A percentile compares a stretch with the other conserved stretches of the same genome.
Evolutionary conservation across 192 early-diverging fungal genomes (phyloP).

Genomic region (Oehlia diaphana): DNA sequence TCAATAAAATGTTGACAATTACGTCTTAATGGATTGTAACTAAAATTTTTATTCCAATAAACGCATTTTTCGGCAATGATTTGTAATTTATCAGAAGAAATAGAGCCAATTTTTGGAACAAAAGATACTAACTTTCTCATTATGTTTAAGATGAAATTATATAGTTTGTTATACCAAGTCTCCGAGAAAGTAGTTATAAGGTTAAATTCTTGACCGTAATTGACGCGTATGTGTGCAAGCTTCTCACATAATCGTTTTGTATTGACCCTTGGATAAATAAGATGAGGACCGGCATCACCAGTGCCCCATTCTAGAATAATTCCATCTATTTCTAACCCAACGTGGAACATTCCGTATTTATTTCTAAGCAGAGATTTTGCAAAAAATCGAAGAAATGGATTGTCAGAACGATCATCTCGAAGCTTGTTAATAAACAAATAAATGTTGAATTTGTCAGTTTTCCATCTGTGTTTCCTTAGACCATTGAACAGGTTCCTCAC

Average conservation of each 20-base stretch:
- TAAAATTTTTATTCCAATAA: not conserved
- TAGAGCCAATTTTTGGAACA: not conserved
- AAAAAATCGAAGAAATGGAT: not conserved
- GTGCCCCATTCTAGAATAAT: no score
- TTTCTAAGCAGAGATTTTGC: no score
- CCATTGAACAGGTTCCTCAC: not conserved
- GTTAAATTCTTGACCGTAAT: not conserved
- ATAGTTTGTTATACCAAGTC: no score
- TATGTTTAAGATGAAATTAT: no score
- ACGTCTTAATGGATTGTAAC: not conserved
- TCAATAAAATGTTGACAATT: slow-evolving; percentile 13
- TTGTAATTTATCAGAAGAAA: not conserved
- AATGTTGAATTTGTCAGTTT: not conserved
- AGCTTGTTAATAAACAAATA: not conserved
- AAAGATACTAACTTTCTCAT: not conserved
- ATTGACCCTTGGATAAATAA: no score
- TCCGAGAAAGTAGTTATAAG: no score
- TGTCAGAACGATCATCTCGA: not conserved
- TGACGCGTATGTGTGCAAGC: not conserved
- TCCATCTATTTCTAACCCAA: not conserved
- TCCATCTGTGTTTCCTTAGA: not conserved
- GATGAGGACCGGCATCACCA: no score
- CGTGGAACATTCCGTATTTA: slow-evolving; percentile 2
- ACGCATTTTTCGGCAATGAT: slow-evolving; percentile 2
- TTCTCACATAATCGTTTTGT: not conserved